Evolutionary conservation across 1,284 basidiomycete species (phyloP), one percentile per base, ranked within the genome.

Genomic region (Rhodofomes roseus): DNA sequence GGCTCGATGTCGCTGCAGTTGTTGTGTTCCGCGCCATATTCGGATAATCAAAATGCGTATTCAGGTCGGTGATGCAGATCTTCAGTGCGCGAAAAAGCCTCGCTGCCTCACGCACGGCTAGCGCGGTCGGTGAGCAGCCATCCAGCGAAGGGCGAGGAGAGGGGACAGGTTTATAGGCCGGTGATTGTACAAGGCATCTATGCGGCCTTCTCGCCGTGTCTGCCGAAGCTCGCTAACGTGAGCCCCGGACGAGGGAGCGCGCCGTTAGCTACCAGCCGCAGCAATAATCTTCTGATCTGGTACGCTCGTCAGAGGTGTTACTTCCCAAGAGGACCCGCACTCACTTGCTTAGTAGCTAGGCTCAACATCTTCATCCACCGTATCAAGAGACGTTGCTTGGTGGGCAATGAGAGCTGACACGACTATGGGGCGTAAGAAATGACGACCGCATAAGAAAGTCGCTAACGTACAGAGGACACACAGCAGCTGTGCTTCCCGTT

Each of bases 101-200:
- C n/a, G 63, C 60, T 1, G 65, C 65, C 2, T 62, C 65, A 48
- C 53, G 31, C 22, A 66, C 59, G 22, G 40, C 50, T 23, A 66
- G 36, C 53, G 44, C 2, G 61, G 58, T 20, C 63, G 63, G 1
- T 5, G 50, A 52, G 9, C 18, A 31, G n/a, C n/a, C 4, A 6
- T 12, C n/a, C 16, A 22, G 20, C 7, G 11, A 12, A 11, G 43
- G 14, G 23, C 11, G 23, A 22, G 56, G 3, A 51, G 25, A n/a
- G 53, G 54, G 9, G 48, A 34, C 4, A 63, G 58, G 9, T 59
- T 31, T 12, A 59, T 1, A 14, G 63, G 63, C 4, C 62, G 61
- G n/a, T 44, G 25, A 40, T 61, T 58, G 58, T 60, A 46, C 27
- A 63, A 20, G n/a, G 31, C 48, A 34, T 44, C 43, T n/a, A 23